These are phyloP conservation scores for Hansenula lynferdii DNA, from an alignment of 1,139 yeast species.

Conservation along the genomic window DNA sequence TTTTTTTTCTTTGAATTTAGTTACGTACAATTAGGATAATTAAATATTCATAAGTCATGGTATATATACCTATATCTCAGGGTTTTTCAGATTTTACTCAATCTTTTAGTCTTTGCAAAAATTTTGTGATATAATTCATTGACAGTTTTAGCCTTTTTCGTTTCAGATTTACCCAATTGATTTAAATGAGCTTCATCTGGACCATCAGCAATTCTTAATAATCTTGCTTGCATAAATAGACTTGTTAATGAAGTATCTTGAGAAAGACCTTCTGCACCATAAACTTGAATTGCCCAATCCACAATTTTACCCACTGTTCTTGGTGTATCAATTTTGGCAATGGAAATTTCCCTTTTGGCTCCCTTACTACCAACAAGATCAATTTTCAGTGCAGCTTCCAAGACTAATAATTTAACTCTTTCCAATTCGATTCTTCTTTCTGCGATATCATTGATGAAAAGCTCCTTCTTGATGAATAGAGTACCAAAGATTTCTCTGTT, in stretches of 20 bases:
- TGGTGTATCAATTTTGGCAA: slow-evolving; percentile 68
- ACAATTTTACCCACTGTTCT: slow-evolving; percentile 47
- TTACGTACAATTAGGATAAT: too few relatives aligned
- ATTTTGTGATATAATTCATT: slow-evolving; percentile 15
- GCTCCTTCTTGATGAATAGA: slow-evolving; percentile 48
- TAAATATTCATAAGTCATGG: background rate
- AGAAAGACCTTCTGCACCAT: slow-evolving; percentile 64
- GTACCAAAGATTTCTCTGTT: slow-evolving; percentile 54
- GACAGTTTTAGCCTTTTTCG: slow-evolving; percentile 23
- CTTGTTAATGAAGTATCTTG: slow-evolving; percentile 59
- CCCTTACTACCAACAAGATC: slow-evolving; percentile 52
- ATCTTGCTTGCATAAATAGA: slow-evolving; percentile 52
- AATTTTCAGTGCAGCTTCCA: slow-evolving; percentile 63
- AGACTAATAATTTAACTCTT: slow-evolving; percentile 52
- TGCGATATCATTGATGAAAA: slow-evolving; percentile 49
- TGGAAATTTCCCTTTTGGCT: slow-evolving; percentile 57
- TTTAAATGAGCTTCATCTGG: slow-evolving; percentile 70
- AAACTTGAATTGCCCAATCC: slow-evolving; percentile 67
- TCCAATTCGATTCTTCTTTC: slow-evolving; percentile 55
- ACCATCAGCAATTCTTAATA: slow-evolving; percentile 68
- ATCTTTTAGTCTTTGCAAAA: slow-evolving; percentile 13
- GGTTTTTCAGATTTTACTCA: slow-evolving; percentile 16
- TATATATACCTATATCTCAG: too few relatives aligned
- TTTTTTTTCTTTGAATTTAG: background rate
- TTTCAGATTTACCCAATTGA: slow-evolving; percentile 41